Conservation (phyloP, 2,329 filamentous ascomycete genomes). For the Fusarium goolgardi region DNA sequence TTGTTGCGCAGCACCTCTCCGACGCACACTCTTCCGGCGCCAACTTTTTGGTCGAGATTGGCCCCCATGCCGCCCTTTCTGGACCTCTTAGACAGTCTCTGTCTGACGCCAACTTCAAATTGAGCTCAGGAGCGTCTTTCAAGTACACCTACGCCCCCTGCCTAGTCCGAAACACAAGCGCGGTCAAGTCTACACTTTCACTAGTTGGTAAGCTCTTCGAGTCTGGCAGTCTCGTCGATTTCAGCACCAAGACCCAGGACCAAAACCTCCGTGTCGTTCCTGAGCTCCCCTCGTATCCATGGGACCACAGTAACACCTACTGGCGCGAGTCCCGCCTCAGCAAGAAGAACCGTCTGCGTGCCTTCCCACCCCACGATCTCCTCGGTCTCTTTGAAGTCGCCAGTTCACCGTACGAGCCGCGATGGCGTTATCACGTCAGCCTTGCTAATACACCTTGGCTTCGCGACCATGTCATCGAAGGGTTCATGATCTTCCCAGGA, state of each 20-base stretch:
- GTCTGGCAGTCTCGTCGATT: neutral
- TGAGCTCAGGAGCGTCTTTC: neutral
- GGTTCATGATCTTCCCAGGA: slow-evolving; percentile 16
- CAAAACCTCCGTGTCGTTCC: slow-evolving; percentile 10
- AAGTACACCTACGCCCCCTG: slow-evolving; percentile 40
- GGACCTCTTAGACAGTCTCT: slow-evolving; percentile 54
- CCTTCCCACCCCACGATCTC: slow-evolving; percentile 19
- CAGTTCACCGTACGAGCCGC: slow-evolving; percentile 2
- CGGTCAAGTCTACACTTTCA: neutral
- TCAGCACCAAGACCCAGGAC: slow-evolving; percentile 1
- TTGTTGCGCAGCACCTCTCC: slow-evolving; percentile 42
- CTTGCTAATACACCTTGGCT: slow-evolving; percentile 21
- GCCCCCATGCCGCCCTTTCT: slow-evolving; percentile 56
- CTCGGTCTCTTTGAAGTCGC: slow-evolving; percentile 13
- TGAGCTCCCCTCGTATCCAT: slow-evolving; percentile 55
- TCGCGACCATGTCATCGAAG: slow-evolving; percentile 25
- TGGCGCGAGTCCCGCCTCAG: slow-evolving; percentile 26
- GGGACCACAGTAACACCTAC: slow-evolving; percentile 51
- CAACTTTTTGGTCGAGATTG: slow-evolving; percentile 49
- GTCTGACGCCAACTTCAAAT: slow-evolving; percentile 19
- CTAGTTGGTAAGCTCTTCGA: slow-evolving; percentile 10
- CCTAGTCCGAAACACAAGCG: slow-evolving; percentile 26
- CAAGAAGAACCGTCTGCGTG: slow-evolving; percentile 11
- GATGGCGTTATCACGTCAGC: slow-evolving; percentile 15
- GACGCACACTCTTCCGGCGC: slow-evolving; percentile 28